Evolutionary conservation across 768 basidiomycete species (phyloP).

Genomic region (Lactarius sanguifluus): DNA sequence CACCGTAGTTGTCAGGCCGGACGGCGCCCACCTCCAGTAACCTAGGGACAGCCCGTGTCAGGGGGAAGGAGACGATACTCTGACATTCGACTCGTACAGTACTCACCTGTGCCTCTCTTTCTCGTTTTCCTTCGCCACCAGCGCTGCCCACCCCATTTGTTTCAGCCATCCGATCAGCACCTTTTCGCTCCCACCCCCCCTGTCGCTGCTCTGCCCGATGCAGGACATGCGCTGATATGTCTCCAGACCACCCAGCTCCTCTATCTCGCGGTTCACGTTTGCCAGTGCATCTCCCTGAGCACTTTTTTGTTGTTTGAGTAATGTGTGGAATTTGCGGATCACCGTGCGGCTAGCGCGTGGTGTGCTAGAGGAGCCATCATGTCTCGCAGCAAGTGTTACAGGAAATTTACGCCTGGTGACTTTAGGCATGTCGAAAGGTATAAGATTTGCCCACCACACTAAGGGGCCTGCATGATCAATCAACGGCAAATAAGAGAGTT

Average conservation of each 20-base stretch:
- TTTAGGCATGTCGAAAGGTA: conserved; percentile 40
- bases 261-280: conserved; percentile 62
- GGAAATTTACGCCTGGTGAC: conserved; percentile 47
- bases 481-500: not conserved
- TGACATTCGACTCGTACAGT: conserved; percentile 27
- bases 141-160: conserved; percentile 40
- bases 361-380: conserved; percentile 46
- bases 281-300: conserved; percentile 48
- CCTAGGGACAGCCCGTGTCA: conserved; percentile 40
- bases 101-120: conserved; percentile 40
- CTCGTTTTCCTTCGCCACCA: conserved; percentile 27
- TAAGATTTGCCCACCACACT: not conserved
- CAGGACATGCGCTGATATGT: conserved; percentile 82
- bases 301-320: conserved; percentile 67
- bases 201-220: conserved; percentile 73
- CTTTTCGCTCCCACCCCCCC: conserved; percentile 89
- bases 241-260: conserved; percentile 71
- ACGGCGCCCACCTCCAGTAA: conserved; percentile 89
- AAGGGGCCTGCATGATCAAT: not conserved
- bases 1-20: conserved; percentile 75
- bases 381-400: conserved; percentile 37
- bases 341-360: conserved; percentile 63
- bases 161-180: conserved; percentile 75
- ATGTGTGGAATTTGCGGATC: conserved; percentile 79
- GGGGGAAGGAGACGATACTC: not conserved